A percentile compares a stretch with the other conserved stretches of the same genome.
Evolutionary conservation across 805 yeast species (phyloP).

Genomic region (Pichia deserticola): DNA sequence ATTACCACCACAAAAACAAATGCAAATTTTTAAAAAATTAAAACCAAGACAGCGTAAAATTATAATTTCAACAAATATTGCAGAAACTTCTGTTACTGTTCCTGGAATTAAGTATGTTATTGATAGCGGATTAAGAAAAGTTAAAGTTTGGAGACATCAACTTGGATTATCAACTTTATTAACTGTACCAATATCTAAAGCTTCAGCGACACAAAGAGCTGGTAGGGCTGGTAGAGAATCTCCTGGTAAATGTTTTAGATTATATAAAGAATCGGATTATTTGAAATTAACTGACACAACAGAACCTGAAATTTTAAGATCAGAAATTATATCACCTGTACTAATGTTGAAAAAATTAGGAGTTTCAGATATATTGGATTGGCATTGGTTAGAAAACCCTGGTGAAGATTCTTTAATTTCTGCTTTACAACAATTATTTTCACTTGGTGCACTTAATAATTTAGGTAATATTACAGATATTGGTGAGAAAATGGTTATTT

Average conservation of each 20-base stretch:
- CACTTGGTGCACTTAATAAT: conserved; percentile 73
- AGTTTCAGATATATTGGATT: conserved; percentile 72
- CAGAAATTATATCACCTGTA: conserved; percentile 79
- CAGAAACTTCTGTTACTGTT: conserved; percentile 95
- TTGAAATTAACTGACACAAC: conserved; percentile 62
- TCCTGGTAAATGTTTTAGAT: conserved; percentile 80
- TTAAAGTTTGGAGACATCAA: conserved; percentile 91
- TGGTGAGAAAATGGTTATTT: conserved; percentile 80
- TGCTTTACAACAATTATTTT: conserved; percentile 71
- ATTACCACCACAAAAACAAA: conserved; percentile 76
- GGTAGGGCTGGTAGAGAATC: conserved; percentile 99
- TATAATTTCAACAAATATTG: conserved; percentile 89
- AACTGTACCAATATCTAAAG: conserved; percentile 88
- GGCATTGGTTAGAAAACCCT: conserved; percentile 94
- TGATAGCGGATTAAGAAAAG: conserved; percentile 89
- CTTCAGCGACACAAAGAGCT: conserved; percentile 89
- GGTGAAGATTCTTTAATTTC: conserved; percentile 67
- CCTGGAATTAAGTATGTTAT: conserved; percentile 90
- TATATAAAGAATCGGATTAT: conserved; percentile 72
- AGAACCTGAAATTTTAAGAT: conserved; percentile 87
- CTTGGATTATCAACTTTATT: conserved; percentile 86
- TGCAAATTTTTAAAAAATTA: conserved; percentile 64
- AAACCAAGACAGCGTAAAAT: conserved; percentile 71
- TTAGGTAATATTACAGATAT: conserved; percentile 66
- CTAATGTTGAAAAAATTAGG: conserved; percentile 77